A percentile compares a stretch with the other conserved stretches of the same genome.
Conservation (phyloP, 2,329 filamentous ascomycete species). For the Thielaviopsis populi region DNA sequence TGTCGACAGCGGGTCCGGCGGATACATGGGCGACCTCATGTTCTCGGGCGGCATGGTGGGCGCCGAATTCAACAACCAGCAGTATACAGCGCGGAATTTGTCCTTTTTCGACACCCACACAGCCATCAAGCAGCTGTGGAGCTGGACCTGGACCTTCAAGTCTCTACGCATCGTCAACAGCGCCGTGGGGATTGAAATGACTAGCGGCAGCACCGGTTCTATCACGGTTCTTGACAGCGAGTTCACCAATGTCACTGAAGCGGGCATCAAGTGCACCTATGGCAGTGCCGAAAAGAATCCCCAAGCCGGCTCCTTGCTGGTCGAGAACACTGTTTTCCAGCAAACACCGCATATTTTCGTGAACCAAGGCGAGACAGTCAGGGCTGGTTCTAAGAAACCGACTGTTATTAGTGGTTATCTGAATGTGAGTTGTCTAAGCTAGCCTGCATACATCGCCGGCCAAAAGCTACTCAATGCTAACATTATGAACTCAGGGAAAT, state of each 20-base stretch:
- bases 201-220: slow-evolving; percentile 51
- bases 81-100: slow-evolving; percentile 56
- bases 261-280: slow-evolving; percentile 24
- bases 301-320: slow-evolving; percentile 28
- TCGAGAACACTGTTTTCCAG: slow-evolving; percentile 34
- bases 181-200: slow-evolving; percentile 52
- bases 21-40: slow-evolving; percentile 51
- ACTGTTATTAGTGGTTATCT: slow-evolving; percentile 22
- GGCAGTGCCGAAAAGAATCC: slow-evolving; percentile 46
- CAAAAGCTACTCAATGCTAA: not conserved
- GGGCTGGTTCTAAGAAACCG: slow-evolving; percentile 16
- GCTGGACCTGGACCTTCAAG: slow-evolving; percentile 65
- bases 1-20: slow-evolving; percentile 49
- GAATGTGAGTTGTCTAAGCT: slow-evolving; percentile 15
- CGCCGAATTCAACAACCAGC: slow-evolving; percentile 45
- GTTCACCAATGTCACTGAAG: slow-evolving; percentile 29
- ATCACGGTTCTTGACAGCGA: slow-evolving; percentile 60
- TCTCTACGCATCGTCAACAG: slow-evolving; percentile 48
- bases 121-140: slow-evolving; percentile 58
- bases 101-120: slow-evolving; percentile 50
- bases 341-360: slow-evolving; percentile 23
- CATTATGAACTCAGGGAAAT: slow-evolving; percentile 38
- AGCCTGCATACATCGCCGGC: not conserved
- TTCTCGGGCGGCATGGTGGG: slow-evolving; percentile 56
- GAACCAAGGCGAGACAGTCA: slow-evolving; percentile 31